Conservation (phyloP, 176 grass and related monocot genomes). For the Triticum monococcum region DNA sequence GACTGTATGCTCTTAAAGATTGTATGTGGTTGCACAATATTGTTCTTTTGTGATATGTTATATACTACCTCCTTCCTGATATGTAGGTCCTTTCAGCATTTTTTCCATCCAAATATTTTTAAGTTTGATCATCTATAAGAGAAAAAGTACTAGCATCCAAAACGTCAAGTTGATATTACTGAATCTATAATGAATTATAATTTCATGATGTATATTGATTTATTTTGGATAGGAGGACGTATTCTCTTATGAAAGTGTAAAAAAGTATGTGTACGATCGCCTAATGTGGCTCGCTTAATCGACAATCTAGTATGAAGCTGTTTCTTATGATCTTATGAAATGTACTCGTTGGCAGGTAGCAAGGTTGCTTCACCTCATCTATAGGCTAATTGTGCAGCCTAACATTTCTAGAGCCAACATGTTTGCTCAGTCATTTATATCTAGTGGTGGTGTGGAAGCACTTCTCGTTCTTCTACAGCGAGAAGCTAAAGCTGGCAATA, state of each 20-base stretch:
- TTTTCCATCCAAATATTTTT: background rate
- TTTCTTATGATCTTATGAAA: conserved; percentile 25
- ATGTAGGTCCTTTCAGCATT: conserved; percentile 12
- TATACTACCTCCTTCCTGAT: background rate
- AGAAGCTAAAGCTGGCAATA: conserved; percentile 82
- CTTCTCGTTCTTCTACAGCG: conserved; percentile 91
- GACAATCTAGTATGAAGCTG: background rate
- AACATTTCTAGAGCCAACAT: conserved; percentile 80
- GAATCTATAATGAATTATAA: background rate
- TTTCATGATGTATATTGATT: background rate
- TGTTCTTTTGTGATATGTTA: conserved; percentile 4
- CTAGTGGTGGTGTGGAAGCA: conserved; percentile 79
- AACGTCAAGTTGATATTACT: background rate
- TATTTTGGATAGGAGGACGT: background rate
- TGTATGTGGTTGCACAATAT: background rate
- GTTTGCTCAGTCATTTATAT: conserved; percentile 91
- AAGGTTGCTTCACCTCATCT: conserved; percentile 93
- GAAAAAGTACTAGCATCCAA: background rate
- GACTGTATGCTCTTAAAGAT: conserved; percentile 11
- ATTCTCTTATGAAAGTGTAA: conserved; percentile 21
- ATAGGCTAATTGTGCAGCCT: conserved; percentile 91
- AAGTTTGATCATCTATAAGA: background rate
- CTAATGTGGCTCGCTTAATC: conserved; percentile 11
- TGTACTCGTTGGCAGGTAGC: conserved; percentile 77
- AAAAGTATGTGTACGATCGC: conserved; percentile 1